Evolutionary conservation across 768 basidiomycete species (phyloP), one percentile per base, ranked within the genome.

Genomic region (Pisolithus marmoratus): DNA sequence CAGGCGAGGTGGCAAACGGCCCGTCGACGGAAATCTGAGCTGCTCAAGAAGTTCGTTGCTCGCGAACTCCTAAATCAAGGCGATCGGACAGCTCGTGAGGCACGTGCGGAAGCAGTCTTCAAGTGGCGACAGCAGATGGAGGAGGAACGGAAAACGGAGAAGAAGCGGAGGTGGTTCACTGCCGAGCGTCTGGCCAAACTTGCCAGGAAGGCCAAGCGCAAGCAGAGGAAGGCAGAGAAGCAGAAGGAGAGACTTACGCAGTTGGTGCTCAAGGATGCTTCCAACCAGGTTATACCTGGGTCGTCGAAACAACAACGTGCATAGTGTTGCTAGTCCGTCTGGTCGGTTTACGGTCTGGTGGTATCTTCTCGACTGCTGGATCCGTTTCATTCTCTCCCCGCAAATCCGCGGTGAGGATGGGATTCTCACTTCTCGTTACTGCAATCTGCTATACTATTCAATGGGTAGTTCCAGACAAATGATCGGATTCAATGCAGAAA

Each of bases 101-200:
- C 85, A 3, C 79, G 75, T 41, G 83, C 84, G 11, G 88, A 91
- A 61, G 90, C 86, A 45, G 75, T 76, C 34, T 90, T 81, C 74
- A 87, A 83, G 67, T 91, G 82, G 78, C 75, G 82, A 54, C 74
- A 80, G 61, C 72, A 73, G 56, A 53, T 89, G 51, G 74, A 78
- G 52, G 75, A 78, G 46, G 77, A 85, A 55, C 71, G 77, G 53
- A 79, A 79, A 56, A 80, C 76, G 46, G 76, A 81, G 64, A 75
- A 78, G 70, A 84, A 83, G 72, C 76, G 75, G 57, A 78, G 76
- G 43, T 75, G 74, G 75, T 62, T 71, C 46, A 71, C 68, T 0
- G 55, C 60, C 20, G 72, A 67, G 40, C 71, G 71, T 40, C 38
- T 75, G 63, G 77, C 67, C 7, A 70, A 62, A 43, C 56, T 68